Evolutionary conservation across 176 grass and related monocot species (phyloP), one percentile per base, ranked within the genome.

Genomic region (Oryza australiensis): DNA sequence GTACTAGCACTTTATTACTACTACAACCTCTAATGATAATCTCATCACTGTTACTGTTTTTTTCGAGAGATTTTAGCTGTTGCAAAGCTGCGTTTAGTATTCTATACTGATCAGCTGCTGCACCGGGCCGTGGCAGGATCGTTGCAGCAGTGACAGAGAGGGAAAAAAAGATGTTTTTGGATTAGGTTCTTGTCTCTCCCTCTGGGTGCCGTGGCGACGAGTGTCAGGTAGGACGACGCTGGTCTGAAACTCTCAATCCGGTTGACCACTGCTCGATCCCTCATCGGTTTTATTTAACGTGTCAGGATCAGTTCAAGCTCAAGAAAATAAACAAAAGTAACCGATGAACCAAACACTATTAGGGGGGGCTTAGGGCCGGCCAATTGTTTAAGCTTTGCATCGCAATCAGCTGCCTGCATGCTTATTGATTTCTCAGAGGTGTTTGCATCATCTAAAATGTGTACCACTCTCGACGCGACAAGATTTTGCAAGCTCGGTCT

Each of bases 331-430:
- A 60, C 5, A 18, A 0, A 64, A 34, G 15, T 67, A 42, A 38
- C 24, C 42, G 24, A 72, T 70, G 22, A 62, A 65, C 64, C 64
- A 77, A 30, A 70, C 64, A 7, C 22, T 40, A 1, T 55, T 15
- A 10, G n/a, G 5, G 37, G 37, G 22, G 26, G 13, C 51, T 27
- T 16, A 15, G 7, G 53, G 83, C 67, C 88, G 83, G 83, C 79
- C 79, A 24, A 16, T 86, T 83, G 79, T 79, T 90, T 85, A 86
- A 77, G 14, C 30, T 18, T 59, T 53, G 10, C 62, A 5, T 85
- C 77, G 55, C 43, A 26, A 32, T 68, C 62, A 29, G 55, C 26
- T 7, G 20, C 51, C 20, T 55, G 51, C 33, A 72, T 34, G 23
- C 28, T 70, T 71, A 29, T 43, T 53, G 51, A 22, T 55, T 55